phyloP scores from a whole-genome alignment of 2,329 filamentous ascomycete genomes.

The Thermothelomyces thermophilus region DNA sequence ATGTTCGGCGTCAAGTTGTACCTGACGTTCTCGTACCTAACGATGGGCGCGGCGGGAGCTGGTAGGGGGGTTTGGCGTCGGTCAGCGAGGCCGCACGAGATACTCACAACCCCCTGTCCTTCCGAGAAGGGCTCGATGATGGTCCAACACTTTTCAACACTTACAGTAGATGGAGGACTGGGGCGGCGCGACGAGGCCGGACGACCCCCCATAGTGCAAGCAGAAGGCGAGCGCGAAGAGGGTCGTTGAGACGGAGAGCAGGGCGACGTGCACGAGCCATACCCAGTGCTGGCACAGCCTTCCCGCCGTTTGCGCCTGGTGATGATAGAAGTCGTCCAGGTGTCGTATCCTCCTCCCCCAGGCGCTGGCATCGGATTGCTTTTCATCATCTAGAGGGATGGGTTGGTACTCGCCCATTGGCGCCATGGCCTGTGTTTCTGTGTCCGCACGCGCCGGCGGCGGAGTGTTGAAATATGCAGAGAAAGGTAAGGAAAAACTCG shows the following conservation, averaged over 20 bases:
- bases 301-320: neutral
- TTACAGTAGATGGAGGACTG: slow-evolving; percentile 5
- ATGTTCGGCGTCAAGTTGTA: slow-evolving; percentile 8
- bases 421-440: neutral
- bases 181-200: neutral
- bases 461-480: too few species aligned
- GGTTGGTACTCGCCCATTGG: neutral
- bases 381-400: slow-evolving; percentile 5
- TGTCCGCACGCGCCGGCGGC: neutral
- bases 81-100: neutral
- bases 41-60: slow-evolving; percentile 4
- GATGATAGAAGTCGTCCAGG: neutral
- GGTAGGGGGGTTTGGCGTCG: neutral
- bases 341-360: neutral
- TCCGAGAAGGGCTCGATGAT: too few species aligned
- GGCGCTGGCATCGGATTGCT: neutral
- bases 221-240: slow-evolving; percentile 5
- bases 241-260: slow-evolving; percentile 3
- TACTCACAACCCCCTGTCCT: neutral
- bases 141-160: neutral
- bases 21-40: neutral
- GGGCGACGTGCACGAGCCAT: slow-evolving; percentile 1
- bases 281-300: slow-evolving; percentile 1
- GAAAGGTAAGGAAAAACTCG: too few species aligned
- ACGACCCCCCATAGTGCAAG: neutral